Conservation (phyloP, 2,329 filamentous ascomycete species). For the Pyricularia grisea region DNA sequence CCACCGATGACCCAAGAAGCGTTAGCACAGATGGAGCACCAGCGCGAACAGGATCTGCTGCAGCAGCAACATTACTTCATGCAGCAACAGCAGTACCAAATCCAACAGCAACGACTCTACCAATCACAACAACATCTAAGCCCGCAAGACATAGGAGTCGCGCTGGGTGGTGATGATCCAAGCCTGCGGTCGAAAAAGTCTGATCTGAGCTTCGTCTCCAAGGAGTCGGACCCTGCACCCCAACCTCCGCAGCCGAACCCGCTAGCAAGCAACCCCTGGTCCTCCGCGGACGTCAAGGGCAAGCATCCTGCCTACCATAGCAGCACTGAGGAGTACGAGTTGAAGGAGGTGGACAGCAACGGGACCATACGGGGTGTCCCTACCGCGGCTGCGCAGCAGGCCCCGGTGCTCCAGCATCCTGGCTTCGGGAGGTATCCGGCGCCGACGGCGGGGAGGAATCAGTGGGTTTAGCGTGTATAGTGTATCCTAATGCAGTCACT, state of each 20-base stretch:
- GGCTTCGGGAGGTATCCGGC: constrained; percentile 29
- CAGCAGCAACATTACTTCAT: constrained; percentile 10
- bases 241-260: not conserved
- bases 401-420: constrained; percentile 35
- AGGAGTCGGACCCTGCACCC: not conserved
- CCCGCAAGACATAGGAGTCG: constrained; percentile 28
- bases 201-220: constrained; percentile 15
- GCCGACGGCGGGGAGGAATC: not conserved
- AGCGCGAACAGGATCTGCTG: constrained; percentile 10
- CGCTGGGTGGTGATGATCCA: constrained; percentile 28
- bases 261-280: not conserved
- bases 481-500: not conserved
- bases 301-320: constrained; percentile 20
- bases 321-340: constrained; percentile 34
- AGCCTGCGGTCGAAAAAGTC: constrained; percentile 20
- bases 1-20: constrained; percentile 14
- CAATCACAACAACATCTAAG: constrained; percentile 10
- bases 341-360: constrained; percentile 32
- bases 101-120: constrained; percentile 16
- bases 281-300: constrained; percentile 26
- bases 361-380: constrained; percentile 13
- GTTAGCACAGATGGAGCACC: constrained; percentile 10
- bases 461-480: not conserved
- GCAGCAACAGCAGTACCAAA: constrained; percentile 7
- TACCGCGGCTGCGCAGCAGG: constrained; percentile 13